These are phyloP conservation scores for Naganishia kalamii DNA, from an alignment of 768 basidiomycete species.

Conservation along the genomic window DNA sequence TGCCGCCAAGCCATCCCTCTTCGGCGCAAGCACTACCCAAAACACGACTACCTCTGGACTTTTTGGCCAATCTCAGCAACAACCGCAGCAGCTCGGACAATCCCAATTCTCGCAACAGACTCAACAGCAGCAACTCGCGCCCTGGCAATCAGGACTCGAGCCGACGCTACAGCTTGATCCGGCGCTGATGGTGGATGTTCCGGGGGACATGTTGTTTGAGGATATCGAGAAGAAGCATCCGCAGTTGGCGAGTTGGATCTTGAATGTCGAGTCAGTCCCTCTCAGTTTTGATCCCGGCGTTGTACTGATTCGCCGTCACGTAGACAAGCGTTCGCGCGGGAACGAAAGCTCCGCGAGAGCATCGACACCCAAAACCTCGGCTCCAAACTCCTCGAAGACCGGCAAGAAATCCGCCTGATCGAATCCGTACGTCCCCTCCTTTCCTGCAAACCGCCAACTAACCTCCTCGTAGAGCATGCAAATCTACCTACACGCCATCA, in stretches of 20 bases:
- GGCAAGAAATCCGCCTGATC: constrained; percentile 12
- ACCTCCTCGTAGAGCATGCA: constrained; percentile 22
- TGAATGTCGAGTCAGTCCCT: constrained; percentile 14
- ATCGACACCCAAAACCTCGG: constrained; percentile 19
- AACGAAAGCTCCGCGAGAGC: constrained; percentile 11
- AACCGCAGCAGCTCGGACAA: constrained; percentile 19
- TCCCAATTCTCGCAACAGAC: constrained; percentile 13
- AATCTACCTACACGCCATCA: constrained; percentile 20
- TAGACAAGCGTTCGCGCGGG: constrained; percentile 13
- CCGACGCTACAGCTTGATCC: constrained; percentile 10
- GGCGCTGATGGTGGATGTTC: constrained; percentile 16
- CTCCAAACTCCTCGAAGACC: constrained; percentile 11
- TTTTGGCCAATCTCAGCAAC: constrained; percentile 14
- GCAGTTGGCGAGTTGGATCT: constrained; percentile 10
- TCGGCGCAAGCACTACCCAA: background rate
- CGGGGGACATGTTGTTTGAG: constrained; percentile 19
- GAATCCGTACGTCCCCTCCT: background rate
- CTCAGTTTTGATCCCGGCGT: background rate
- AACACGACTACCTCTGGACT: background rate
- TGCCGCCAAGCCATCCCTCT: background rate
- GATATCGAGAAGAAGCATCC: constrained; percentile 22
- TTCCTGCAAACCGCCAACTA: too few species aligned
- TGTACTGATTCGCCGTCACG: background rate
- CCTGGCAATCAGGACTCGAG: constrained; percentile 19
- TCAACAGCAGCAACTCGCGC: constrained; percentile 17